Evolutionary conservation across 257 asterid genomes (phyloP), one percentile per base, ranked within the genome.

Genomic region (Craterostigma plantagineum): DNA sequence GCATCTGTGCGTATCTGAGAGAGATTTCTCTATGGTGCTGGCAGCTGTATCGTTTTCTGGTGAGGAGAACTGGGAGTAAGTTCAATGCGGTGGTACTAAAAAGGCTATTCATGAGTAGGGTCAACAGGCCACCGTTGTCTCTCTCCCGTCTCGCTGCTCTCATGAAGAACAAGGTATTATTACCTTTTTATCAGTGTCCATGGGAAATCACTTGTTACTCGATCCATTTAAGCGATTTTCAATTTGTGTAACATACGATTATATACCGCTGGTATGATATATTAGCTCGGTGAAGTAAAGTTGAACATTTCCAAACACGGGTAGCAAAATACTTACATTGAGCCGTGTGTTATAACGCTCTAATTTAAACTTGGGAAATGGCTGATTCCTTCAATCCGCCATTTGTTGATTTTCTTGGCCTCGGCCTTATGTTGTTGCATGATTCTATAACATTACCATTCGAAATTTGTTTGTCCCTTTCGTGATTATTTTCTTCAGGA

Each of bases 31-130:
- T 12, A 7, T 40, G 45, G 12, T 15, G n/a, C 37, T 48, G 7
- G 47, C 63, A 79, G 92, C 13, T 87, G 62, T 87, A 87, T 61
- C 79, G 92, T 1, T 87, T 87, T 55, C 63, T 87, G 50, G 85
- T 76, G 51, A 71, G 97, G 72, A 87, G 97, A 53, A 73, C 97
- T 48, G 93, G 75, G 0, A 79, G 95, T 74, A 76, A 66, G 49
- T 87, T 87, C 58, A 73, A 81, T 56, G 90, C 78, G 2, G 95
- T 81, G 51, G 53, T 87, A 15, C 42, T 87, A 70, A 87, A 82
- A 73, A 71, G 98, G 48, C 61, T 87, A 5, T 81, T 82, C 58
- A 82, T 79, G 98, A 87, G 98, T 61, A 79, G 73, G 76, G 60
- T 74, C 27, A 87, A 87, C 65, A 82, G 74, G 69, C 64, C 98